Evolutionary conservation across 2,329 filamentous ascomycete species (phyloP), one percentile per base, ranked within the genome.

Genomic region (Myriosclerotinia duriaeana): DNA sequence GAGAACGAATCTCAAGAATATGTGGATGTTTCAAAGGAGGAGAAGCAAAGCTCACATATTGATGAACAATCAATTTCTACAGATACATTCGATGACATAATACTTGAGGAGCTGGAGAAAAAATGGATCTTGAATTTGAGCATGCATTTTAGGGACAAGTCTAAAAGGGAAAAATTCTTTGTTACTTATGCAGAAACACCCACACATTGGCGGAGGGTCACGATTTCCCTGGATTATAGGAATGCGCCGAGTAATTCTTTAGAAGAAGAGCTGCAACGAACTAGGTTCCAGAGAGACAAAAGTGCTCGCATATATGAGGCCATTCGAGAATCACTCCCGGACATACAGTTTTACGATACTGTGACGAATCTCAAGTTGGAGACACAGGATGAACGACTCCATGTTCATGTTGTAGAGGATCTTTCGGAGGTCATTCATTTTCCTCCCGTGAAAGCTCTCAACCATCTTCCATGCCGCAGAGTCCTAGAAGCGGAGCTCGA

Each of bases 341-440:
- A 96, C 67, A 98, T 99, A 62, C 90, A 97, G 72, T 99, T 97
- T 76, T 98, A 96, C 78, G 87, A 93, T 66, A 97, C 93, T 0
- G 94, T 98, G 67, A 98, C 95, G 22, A 98, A 98, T 74, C 84
- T 99, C 70, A 97, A 96, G 78, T 83, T 99, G 22, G 88, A 97
- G 77, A 99, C 95, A 0, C 89, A 87, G 5, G 90, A 96, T 66
- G 92, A 92, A 17, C 88, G 93, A 68, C 82, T 99, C 34, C 93
- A 98, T 78, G 93, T 99, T 8, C 95, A 98, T 77, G 95, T 99
- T 63, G 93, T 95, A n/a, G 94, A 99, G 78, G 95, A 99, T 76
- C 86, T 92, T 59, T 74, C 75, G 81, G 95, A 99, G 80, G 95
- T 95, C 67, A 96, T 99, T 66, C 84, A 87, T 12, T 98, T 94